These are phyloP conservation scores for Podospora anserina DNA, from an alignment of 495 filamentous ascomycete species.

Conservation along the genomic window DNA sequence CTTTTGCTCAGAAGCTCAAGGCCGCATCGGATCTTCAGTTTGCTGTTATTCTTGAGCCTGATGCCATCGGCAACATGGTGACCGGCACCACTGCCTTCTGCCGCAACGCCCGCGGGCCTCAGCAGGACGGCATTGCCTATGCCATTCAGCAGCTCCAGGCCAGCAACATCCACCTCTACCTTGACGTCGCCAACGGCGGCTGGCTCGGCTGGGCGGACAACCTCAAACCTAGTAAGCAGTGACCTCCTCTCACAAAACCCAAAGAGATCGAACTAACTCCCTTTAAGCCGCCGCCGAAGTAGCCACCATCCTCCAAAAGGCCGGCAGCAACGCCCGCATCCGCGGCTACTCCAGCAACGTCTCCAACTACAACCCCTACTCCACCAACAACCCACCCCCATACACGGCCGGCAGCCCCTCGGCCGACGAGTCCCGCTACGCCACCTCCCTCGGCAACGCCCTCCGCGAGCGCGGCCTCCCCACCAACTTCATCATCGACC, in stretches of 20 bases:
- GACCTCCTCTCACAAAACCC: not conserved
- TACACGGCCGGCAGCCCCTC: conserved; percentile 42
- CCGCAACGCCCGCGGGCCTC: conserved; percentile 45
- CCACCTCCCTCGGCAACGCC: conserved; percentile 59
- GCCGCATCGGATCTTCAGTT: conserved; percentile 31
- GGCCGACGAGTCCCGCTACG: conserved; percentile 63
- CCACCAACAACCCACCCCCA: conserved; percentile 23
- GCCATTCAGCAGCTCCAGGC: conserved; percentile 54
- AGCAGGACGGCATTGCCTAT: conserved; percentile 56
- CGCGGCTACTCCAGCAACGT: conserved; percentile 72
- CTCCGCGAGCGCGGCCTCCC: conserved; percentile 56
- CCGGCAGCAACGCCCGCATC: conserved; percentile 40
- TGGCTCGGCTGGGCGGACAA: conserved; percentile 80
- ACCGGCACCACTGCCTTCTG: conserved; percentile 59
- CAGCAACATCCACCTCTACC: conserved; percentile 59
- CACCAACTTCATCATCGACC: conserved; percentile 59
- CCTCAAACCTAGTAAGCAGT: conserved; percentile 31
- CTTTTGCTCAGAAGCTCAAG: conserved; percentile 30
- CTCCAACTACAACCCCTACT: conserved; percentile 67
- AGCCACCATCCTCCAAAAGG: conserved; percentile 56
- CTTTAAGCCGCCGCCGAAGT: conserved; percentile 41
- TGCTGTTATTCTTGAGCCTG: conserved; percentile 52
- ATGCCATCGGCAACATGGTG: conserved; percentile 60
- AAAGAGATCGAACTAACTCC: not conserved
- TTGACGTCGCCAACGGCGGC: conserved; percentile 61